Conservation (phyloP, 345 rosid genomes). For the Alliaria petiolata region DNA sequence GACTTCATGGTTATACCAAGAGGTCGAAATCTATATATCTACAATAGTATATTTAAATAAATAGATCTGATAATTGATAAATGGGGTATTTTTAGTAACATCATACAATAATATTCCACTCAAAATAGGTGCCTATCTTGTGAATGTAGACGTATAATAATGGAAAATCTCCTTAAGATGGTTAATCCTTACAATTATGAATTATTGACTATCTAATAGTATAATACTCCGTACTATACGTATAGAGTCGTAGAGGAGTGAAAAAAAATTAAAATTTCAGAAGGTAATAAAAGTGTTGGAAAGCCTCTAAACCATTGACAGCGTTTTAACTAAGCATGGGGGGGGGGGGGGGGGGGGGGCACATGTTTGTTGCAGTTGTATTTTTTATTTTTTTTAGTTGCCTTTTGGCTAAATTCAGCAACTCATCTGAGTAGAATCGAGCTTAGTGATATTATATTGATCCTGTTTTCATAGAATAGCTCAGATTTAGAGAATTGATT, state of each 20-base stretch:
- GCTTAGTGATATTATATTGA: too few species aligned
- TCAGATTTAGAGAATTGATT: too few species aligned
- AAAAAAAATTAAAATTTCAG: neutral
- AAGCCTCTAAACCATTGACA: neutral
- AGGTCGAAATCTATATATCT: conserved; percentile 5
- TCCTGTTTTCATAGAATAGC: too few species aligned
- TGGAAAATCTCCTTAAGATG: conserved; percentile 2
- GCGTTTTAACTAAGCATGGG: too few species aligned
- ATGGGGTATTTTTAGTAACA: neutral
- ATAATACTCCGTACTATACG: neutral
- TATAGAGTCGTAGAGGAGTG: too few species aligned
- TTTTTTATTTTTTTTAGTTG: too few species aligned
- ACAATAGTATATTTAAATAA: neutral
- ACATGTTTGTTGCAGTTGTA: too few species aligned
- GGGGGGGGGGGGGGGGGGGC: too few species aligned
- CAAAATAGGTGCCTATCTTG: conserved; percentile 2
- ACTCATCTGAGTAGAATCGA: too few species aligned
- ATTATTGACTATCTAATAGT: neutral
- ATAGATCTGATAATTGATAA: conserved; percentile 20
- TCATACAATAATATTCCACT: conserved; percentile 28
- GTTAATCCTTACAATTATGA: conserved; percentile 10
- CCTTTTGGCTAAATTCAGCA: too few species aligned
- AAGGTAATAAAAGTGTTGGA: neutral
- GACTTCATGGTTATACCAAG: conserved; percentile 1
- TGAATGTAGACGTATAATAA: conserved; percentile 3